Percentiles rank a stretch among this genome's conserved stretches.
These are phyloP conservation scores for Agapanthus africanus DNA, from an alignment of 106 monocot genomes.

Conservation along the genomic window DNA sequence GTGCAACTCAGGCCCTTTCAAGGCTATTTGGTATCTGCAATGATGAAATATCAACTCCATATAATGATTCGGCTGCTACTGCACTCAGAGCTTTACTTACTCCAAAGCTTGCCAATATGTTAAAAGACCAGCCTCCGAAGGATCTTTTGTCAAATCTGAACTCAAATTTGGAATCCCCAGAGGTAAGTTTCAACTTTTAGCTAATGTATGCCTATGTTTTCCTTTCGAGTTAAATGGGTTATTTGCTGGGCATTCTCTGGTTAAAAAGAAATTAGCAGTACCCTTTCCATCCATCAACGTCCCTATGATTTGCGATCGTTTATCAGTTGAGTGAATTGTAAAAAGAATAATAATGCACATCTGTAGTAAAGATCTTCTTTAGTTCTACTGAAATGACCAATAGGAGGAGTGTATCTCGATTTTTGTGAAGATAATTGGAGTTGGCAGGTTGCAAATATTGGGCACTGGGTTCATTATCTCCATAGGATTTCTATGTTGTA, in stretches of 20 bases:
- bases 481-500: no score
- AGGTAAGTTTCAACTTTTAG: slow-evolving; percentile 33
- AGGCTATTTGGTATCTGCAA: slow-evolving; percentile 58
- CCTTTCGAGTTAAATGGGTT: background rate
- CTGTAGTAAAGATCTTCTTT: no score
- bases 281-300: background rate
- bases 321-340: background rate
- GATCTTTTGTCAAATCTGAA: slow-evolving; percentile 77
- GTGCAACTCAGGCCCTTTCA: slow-evolving; percentile 69
- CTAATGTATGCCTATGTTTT: background rate
- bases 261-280: background rate
- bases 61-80: slow-evolving; percentile 56
- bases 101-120: slow-evolving; percentile 90
- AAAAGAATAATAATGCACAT: background rate
- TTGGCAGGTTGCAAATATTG: no score
- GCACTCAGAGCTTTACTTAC: slow-evolving; percentile 82
- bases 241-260: background rate
- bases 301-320: background rate
- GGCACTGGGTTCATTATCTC: no score
- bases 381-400: no score
- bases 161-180: slow-evolving; percentile 92
- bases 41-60: slow-evolving; percentile 57
- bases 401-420: no score
- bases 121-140: slow-evolving; percentile 50
- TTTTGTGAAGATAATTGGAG: no score